Evolutionary conservation across 352 stramenopile species (phyloP).

Genomic region (Pythium graminicola): DNA sequence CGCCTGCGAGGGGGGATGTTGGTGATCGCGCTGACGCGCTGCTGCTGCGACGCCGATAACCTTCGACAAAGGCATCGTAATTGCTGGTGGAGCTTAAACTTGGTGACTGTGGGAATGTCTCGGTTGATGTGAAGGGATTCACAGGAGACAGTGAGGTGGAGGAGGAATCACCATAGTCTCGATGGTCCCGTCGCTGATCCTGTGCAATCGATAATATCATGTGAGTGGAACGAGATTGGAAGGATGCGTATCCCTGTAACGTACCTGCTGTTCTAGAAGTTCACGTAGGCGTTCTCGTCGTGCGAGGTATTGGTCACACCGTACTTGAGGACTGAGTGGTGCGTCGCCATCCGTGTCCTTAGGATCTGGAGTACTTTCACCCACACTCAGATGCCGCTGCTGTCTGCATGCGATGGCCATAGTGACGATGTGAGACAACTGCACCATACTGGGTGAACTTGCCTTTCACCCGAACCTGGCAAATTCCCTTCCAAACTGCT

Average conservation of each 20-base stretch:
- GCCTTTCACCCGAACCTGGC: constrained; percentile 25
- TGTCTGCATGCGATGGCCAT: constrained; percentile 5
- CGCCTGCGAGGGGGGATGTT: too few species aligned
- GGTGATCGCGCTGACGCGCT: too few species aligned
- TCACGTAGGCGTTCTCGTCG: constrained; percentile 21
- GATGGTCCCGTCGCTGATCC: background rate
- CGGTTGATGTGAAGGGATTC: background rate
- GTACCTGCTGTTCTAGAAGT: constrained; percentile 16
- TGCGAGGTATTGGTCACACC: background rate
- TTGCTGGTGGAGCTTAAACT: constrained; percentile 31
- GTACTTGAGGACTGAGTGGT: background rate
- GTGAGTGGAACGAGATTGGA: background rate
- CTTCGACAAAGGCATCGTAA: constrained; percentile 32
- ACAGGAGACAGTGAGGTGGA: too few species aligned
- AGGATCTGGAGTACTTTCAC: background rate
- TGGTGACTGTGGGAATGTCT: constrained; percentile 15
- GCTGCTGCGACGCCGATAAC: constrained; percentile 19
- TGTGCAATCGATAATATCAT: background rate
- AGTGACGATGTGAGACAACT: background rate
- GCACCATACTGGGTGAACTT: too few species aligned
- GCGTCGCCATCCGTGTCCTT: background rate
- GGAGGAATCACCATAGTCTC: background rate
- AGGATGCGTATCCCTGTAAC: background rate
- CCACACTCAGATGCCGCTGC: background rate
- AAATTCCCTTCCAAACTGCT: constrained; percentile 53